Conservation (phyloP, 2,329 filamentous ascomycete genomes). For the Alternaria ventricosa region DNA sequence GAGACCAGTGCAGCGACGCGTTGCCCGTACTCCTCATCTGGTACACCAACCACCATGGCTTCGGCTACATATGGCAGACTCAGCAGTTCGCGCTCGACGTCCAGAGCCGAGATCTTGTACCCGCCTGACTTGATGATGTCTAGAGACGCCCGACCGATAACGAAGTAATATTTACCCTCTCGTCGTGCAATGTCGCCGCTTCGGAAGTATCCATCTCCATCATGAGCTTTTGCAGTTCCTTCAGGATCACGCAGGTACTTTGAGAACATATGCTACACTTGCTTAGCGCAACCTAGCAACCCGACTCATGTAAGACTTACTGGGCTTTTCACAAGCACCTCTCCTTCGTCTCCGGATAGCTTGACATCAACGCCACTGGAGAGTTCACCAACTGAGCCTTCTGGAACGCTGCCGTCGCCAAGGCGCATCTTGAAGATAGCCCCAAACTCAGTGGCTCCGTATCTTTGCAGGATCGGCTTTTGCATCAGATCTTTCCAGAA, state of each 20-base stretch:
- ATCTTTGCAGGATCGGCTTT: constrained; percentile 52
- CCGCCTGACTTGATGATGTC: constrained; percentile 64
- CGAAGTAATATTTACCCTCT: constrained; percentile 58
- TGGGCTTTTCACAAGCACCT: constrained; percentile 52
- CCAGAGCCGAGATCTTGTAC: constrained; percentile 62
- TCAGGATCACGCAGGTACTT: constrained; percentile 52
- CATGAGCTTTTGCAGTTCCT: constrained; percentile 55
- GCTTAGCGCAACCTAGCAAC: not conserved
- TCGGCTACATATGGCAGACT: constrained; percentile 57
- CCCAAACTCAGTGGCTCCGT: constrained; percentile 55
- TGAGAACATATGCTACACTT: constrained; percentile 48
- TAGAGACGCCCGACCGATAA: constrained; percentile 59
- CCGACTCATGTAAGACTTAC: constrained; percentile 14
- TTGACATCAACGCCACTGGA: constrained; percentile 51
- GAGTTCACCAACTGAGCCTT: constrained; percentile 46
- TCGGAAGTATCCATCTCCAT: constrained; percentile 57
- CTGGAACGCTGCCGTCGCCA: constrained; percentile 33
- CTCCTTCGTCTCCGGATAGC: constrained; percentile 56
- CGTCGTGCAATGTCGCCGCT: constrained; percentile 54
- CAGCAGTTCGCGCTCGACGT: constrained; percentile 62
- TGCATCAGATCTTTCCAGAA: constrained; percentile 58
- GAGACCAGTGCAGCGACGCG: constrained; percentile 61
- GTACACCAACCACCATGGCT: constrained; percentile 61
- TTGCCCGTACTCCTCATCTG: constrained; percentile 62
- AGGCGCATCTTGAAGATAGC: constrained; percentile 53